A percentile compares a stretch with the other conserved stretches of the same genome.
phyloP scores from a whole-genome alignment of 306 rosid species.

The Inga leiocalycina region DNA sequence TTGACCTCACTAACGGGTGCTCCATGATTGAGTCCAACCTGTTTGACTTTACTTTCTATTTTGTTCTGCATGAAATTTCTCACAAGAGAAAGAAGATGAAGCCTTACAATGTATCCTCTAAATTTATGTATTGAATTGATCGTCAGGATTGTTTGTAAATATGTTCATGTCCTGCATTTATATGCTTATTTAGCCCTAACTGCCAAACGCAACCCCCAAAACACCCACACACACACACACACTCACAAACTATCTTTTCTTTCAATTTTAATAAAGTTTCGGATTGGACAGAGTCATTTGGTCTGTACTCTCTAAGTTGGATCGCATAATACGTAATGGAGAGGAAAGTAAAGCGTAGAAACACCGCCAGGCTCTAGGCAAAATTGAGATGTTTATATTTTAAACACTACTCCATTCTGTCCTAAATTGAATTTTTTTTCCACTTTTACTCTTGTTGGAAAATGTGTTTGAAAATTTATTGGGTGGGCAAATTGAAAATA shows the following conservation, averaged over 20 bases:
- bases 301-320: not conserved
- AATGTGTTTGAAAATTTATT: no score
- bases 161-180: not conserved
- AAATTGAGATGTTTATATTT: no score
- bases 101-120: conserved; percentile 14
- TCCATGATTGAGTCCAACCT: conserved; percentile 1
- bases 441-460: no score
- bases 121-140: conserved; percentile 22
- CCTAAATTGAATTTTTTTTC: no score
- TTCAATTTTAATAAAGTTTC: no score
- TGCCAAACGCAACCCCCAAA: no score
- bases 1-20: not conserved
- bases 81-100: conserved; percentile 1
- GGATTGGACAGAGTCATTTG: not conserved
- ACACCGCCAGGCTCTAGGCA: no score
- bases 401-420: no score
- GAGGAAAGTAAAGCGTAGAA: not conserved
- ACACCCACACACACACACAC: no score
- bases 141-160: conserved; percentile 19
- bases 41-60: conserved; percentile 29
- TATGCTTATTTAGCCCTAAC: no score
- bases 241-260: no score
- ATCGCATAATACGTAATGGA: not conserved
- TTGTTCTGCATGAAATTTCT: conserved; percentile 8
- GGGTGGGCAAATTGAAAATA: no score